Percentiles rank a stretch among this genome's conserved stretches.
phyloP scores from a whole-genome alignment of 2,329 filamentous ascomycete species.

The Cordyceps cicadae region DNA sequence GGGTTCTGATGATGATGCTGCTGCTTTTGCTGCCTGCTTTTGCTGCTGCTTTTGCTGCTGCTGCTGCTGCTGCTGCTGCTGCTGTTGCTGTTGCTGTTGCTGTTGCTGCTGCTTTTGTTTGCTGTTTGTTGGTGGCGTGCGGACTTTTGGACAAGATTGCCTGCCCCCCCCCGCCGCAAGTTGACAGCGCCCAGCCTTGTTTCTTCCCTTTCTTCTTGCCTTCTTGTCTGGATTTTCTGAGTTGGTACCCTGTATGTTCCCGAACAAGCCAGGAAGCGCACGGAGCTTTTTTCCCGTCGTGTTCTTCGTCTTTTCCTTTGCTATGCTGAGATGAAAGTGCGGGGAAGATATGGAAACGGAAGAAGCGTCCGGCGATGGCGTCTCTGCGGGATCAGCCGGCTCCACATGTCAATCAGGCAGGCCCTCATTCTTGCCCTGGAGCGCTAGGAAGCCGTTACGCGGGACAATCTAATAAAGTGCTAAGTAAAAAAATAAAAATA shows the following conservation, averaged over 20 bases:
- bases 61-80: background rate
- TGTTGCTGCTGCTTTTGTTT: background rate
- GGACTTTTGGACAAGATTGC: too few species aligned
- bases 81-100: too few species aligned
- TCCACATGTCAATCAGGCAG: background rate
- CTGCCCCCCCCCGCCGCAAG: too few species aligned
- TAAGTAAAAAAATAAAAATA: too few species aligned
- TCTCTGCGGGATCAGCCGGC: background rate
- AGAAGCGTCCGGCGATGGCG: background rate
- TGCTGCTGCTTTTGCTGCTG: background rate
- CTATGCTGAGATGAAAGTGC: background rate
- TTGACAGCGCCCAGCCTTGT: background rate
- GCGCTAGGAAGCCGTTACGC: slow-evolving; percentile 1
- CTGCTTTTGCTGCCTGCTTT: background rate
- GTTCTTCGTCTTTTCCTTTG: too few species aligned
- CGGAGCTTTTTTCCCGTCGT: too few species aligned
- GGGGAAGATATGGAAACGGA: slow-evolving; percentile 2
- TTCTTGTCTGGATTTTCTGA: background rate
- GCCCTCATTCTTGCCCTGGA: background rate
- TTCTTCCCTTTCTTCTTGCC: background rate
- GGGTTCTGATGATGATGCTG: background rate
- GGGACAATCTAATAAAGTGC: background rate
- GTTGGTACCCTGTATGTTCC: too few species aligned
- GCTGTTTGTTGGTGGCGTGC: background rate
- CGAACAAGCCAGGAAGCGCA: background rate